phyloP scores from a whole-genome alignment of 768 basidiomycete genomes.

The Termitomyces sp. region DNA sequence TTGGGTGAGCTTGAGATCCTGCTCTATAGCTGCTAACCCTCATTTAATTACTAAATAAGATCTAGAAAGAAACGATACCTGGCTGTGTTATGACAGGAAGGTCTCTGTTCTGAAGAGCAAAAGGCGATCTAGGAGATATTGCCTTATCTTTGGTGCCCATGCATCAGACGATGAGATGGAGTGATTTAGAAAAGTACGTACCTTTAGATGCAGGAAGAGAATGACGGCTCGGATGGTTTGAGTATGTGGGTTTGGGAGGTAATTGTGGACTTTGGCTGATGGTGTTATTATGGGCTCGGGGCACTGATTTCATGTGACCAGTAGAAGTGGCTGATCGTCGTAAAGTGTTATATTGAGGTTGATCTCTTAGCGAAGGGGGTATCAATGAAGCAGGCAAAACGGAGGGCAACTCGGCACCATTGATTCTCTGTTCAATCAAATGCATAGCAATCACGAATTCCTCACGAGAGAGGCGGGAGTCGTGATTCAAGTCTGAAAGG shows the following conservation, averaged over 20 bases:
- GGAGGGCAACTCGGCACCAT: constrained; percentile 26
- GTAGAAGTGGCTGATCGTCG: neutral
- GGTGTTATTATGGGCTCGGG: neutral
- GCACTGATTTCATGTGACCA: neutral
- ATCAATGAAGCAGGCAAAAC: constrained; percentile 26
- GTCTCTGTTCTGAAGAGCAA: neutral
- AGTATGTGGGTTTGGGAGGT: constrained; percentile 11
- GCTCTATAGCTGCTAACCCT: neutral
- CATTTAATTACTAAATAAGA: neutral
- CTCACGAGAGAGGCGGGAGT: constrained; percentile 28
- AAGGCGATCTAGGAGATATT: neutral
- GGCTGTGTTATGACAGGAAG: neutral
- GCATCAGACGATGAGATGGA: neutral
- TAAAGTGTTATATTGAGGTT: constrained; percentile 1
- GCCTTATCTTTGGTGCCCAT: neutral
- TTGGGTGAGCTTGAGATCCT: neutral
- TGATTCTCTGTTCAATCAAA: constrained; percentile 24
- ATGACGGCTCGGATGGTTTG: neutral
- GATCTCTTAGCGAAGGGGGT: constrained; percentile 20
- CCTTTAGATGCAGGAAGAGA: neutral
- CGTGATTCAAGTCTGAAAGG: constrained; percentile 26
- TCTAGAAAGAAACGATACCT: neutral
- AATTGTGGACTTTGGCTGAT: neutral
- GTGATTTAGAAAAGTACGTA: neutral
- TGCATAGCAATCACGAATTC: constrained; percentile 32